Base-by-base conservation (phyloP, 176 grass and related monocot species). In the Neostapfia colusana region DNA sequence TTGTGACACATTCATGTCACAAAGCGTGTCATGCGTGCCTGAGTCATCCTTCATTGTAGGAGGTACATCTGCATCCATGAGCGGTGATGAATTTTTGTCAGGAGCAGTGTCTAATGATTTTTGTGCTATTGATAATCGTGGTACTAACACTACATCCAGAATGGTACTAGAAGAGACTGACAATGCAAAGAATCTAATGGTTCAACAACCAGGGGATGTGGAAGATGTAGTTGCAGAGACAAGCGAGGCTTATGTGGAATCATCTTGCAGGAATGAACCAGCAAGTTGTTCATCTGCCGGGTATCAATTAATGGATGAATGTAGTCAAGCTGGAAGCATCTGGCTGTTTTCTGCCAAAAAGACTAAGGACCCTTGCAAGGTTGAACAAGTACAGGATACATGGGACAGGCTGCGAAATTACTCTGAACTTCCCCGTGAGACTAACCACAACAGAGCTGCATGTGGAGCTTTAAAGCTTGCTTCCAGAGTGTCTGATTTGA, bases 281-380 rank as follows among this genome's bases (percentile, higher is more conserved):
- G 72, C 82, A 72, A 78, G 80, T 83, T 84, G 68, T 75, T 83
- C 83, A 81, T 42, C 74, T 44, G 71, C 81, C 72, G 80, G 87
- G 63, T 91, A 78, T 84, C 85, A 80, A 58, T 76, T 89, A 63
- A 90, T 98, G 95, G 95, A 98, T 77, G 95, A 98, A 68, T 92
- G 95, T 51, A 98, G 95, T 73, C 80, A 83, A 50, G 89, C 91
- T 82, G 89, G 80, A 67, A 88, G 81, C 63, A 79, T 79, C 49
- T 78, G 69, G 69, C 28, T 76, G 43, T 65, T 89, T 67, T 77
- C 86, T 64, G 67, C 74, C 25, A 84, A 72, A 84, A 87, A 77
- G 50, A 8, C 50, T 67, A 84, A 88, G 34, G 61, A 81, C 51
- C 85, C 67, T 77, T 39, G 41, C n/a, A 80, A 85, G 59, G 51